A percentile compares a stretch with the other conserved stretches of the same genome.
Evolutionary conservation across 345 rosid species (phyloP).

Genomic region (Boechera divaricarpa): DNA sequence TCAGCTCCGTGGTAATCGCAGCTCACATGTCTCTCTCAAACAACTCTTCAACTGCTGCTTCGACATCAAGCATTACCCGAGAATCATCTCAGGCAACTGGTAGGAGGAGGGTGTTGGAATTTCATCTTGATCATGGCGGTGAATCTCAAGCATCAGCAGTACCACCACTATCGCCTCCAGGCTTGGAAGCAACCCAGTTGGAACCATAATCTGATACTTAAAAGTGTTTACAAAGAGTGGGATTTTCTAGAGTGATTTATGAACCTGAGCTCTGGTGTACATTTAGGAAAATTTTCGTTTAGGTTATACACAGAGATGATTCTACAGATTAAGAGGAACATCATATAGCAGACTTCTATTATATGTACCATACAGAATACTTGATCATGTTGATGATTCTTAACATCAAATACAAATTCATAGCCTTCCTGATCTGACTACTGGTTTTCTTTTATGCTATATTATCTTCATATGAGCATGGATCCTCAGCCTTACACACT

Average conservation of each 20-base stretch:
- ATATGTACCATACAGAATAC: conserved; percentile 23
- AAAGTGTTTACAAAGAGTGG: conserved; percentile 11
- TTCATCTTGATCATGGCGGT: conserved; percentile 22
- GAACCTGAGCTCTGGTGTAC: conserved; percentile 43
- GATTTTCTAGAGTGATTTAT: conserved; percentile 7
- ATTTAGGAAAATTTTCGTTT: conserved; percentile 30
- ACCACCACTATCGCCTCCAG: conserved; percentile 45
- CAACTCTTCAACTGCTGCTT: conserved; percentile 26
- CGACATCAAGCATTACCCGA: conserved; percentile 21
- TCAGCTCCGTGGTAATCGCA: conserved; percentile 56
- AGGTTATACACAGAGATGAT: conserved; percentile 44
- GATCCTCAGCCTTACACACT: background rate
- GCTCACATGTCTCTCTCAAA: conserved; percentile 34
- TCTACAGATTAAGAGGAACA: conserved; percentile 20
- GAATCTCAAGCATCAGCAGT: conserved; percentile 34
- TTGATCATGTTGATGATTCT: conserved; percentile 19
- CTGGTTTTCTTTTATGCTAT: background rate
- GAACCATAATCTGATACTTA: conserved; percentile 9
- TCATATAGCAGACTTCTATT: conserved; percentile 22
- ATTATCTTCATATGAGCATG: background rate
- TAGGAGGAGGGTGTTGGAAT: conserved; percentile 40
- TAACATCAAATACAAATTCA: conserved; percentile 31
- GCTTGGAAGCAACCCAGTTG: conserved; percentile 33
- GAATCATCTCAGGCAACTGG: conserved; percentile 39
- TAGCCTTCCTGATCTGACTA: conserved; percentile 4